These are phyloP conservation scores for Leptographium wingfieldii DNA, from an alignment of 2,329 filamentous ascomycete genomes.

Conservation along the genomic window DNA sequence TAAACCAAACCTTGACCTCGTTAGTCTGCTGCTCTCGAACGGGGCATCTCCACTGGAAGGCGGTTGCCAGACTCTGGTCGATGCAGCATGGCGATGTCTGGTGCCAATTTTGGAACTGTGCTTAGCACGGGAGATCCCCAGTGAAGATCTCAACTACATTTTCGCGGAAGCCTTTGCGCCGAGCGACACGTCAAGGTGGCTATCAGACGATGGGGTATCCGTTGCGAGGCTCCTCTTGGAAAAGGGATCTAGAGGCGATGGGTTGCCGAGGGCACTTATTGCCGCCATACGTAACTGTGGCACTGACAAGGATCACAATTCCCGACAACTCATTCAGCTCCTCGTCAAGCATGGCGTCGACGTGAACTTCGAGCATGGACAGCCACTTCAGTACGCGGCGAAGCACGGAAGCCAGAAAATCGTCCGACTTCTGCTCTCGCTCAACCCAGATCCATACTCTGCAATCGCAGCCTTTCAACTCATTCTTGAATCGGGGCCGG, in stretches of 20 bases:
- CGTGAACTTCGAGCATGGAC: constrained; percentile 37
- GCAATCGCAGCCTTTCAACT: constrained; percentile 41
- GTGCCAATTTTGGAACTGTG: constrained; percentile 28
- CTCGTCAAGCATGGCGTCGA: constrained; percentile 29
- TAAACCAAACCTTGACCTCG: constrained; percentile 33
- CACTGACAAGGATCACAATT: constrained; percentile 24
- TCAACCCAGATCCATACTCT: constrained; percentile 35
- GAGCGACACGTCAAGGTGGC: constrained; percentile 29
- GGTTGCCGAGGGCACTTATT: constrained; percentile 31
- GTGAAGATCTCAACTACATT: constrained; percentile 29
- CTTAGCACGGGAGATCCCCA: constrained; percentile 25
- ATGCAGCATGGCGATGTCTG: constrained; percentile 29
- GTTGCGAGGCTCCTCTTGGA: constrained; percentile 35
- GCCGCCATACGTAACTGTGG: constrained; percentile 31
- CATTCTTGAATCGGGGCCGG: constrained; percentile 38
- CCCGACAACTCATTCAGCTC: constrained; percentile 32
- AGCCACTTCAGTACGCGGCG: constrained; percentile 41
- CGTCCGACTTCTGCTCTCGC: constrained; percentile 35
- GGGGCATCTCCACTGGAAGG: constrained; percentile 40
- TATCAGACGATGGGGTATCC: constrained; percentile 32
- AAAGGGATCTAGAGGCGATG: constrained; percentile 34
- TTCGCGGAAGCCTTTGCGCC: constrained; percentile 33
- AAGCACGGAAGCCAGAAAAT: constrained; percentile 36
- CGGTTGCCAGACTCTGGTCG: constrained; percentile 38
- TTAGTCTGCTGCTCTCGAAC: constrained; percentile 34